These are phyloP conservation scores for Coemansia sp. DNA, from an alignment of 192 early-diverging fungal genomes.

Conservation along the genomic window DNA sequence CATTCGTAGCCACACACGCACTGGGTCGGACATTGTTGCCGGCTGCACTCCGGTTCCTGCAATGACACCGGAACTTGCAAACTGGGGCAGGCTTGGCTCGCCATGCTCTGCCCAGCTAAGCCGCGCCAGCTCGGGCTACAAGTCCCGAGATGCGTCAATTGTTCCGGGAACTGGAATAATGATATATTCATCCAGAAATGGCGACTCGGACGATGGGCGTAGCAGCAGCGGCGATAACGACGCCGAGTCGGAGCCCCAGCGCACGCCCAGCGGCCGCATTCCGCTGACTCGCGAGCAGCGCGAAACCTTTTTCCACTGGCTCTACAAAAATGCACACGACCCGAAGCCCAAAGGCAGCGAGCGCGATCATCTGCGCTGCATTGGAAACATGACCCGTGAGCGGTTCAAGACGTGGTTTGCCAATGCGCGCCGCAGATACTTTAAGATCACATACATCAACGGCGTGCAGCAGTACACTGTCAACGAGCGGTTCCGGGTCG, in stretches of 20 bases:
- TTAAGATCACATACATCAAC: slow-evolving; percentile 18
- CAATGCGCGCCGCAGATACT: slow-evolving; percentile 55
- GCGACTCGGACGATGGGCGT: slow-evolving; percentile 20
- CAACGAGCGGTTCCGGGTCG: slow-evolving; percentile 38
- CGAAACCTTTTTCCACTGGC: slow-evolving; percentile 42
- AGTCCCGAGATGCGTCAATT: not conserved
- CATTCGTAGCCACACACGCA: slow-evolving; percentile 17
- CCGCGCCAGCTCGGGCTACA: slow-evolving; percentile 7
- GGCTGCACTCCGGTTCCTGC: not conserved
- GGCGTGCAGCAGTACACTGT: slow-evolving; percentile 39
- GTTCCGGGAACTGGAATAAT: not conserved
- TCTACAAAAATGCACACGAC: slow-evolving; percentile 40
- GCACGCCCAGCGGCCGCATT: slow-evolving; percentile 23
- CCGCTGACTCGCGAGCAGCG: slow-evolving; percentile 40
- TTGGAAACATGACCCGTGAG: slow-evolving; percentile 49
- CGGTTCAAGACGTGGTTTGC: slow-evolving; percentile 57
- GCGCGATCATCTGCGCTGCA: slow-evolving; percentile 39
- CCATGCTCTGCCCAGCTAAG: not conserved
- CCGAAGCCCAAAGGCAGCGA: slow-evolving; percentile 54
- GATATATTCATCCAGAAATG: not conserved
- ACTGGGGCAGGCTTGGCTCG: not conserved
- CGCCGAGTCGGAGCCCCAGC: slow-evolving; percentile 3
- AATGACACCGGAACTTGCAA: slow-evolving; percentile 1
- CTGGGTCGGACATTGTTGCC: slow-evolving; percentile 6
- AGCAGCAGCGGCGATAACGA: slow-evolving; percentile 18